Percentiles rank a stretch among this genome's conserved stretches.
Conservation (phyloP, 768 basidiomycete species). For the Phanerochaete sordida region DNA sequence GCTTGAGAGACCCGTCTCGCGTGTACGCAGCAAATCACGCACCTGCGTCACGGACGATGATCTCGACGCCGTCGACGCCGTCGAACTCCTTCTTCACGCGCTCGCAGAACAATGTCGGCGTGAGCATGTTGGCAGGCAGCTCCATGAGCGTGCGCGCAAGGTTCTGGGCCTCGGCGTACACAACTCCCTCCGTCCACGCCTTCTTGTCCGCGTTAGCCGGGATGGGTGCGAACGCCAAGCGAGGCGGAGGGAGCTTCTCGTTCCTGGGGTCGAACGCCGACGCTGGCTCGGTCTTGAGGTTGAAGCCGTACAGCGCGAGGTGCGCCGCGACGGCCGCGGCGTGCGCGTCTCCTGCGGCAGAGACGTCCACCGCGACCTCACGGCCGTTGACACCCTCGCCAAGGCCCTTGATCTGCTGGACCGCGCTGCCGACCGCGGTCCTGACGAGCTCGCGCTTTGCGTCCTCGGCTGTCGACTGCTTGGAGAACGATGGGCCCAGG, state of each 20-base stretch:
- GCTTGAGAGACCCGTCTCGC: background rate
- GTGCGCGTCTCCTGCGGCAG: slow-evolving; percentile 53
- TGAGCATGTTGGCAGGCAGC: slow-evolving; percentile 82
- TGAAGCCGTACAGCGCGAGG: slow-evolving; percentile 72
- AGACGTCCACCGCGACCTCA: slow-evolving; percentile 58
- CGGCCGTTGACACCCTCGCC: slow-evolving; percentile 53
- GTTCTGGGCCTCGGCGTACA: slow-evolving; percentile 79
- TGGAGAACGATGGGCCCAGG: slow-evolving; percentile 17
- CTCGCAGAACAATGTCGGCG: slow-evolving; percentile 78
- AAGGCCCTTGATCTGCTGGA: slow-evolving; percentile 61
- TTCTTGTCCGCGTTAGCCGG: slow-evolving; percentile 30
- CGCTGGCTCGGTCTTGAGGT: slow-evolving; percentile 69
- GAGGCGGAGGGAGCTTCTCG: slow-evolving; percentile 46
- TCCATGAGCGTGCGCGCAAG: slow-evolving; percentile 84
- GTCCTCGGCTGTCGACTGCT: slow-evolving; percentile 20
- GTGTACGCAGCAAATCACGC: slow-evolving; percentile 8
- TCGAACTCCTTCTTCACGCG: slow-evolving; percentile 65
- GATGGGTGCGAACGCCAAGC: slow-evolving; percentile 45
- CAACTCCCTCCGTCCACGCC: slow-evolving; percentile 70
- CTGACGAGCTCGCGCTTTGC: slow-evolving; percentile 63
- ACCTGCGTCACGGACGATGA: slow-evolving; percentile 76
- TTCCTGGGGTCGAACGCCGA: slow-evolving; percentile 63
- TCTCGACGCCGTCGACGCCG: slow-evolving; percentile 62
- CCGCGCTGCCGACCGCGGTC: slow-evolving; percentile 66
- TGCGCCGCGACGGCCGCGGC: slow-evolving; percentile 81